phyloP scores from a whole-genome alignment of 352 stramenopile species.

The Phytopythium vexans region DNA sequence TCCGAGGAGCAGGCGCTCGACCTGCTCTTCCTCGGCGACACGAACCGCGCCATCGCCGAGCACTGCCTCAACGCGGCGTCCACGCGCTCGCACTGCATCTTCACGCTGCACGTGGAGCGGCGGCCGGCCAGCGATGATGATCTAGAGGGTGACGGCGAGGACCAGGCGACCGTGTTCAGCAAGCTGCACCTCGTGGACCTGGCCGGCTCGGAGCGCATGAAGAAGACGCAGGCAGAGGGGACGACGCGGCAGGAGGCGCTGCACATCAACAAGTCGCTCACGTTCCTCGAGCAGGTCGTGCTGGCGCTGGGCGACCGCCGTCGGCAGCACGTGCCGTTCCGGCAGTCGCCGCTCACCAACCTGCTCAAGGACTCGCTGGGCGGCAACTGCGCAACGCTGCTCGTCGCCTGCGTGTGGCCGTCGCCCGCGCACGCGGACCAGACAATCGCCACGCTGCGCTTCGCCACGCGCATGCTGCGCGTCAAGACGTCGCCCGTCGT shows the following conservation, averaged over 20 bases:
- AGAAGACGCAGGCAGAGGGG: slow-evolving; percentile 57
- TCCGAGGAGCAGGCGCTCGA: slow-evolving; percentile 74
- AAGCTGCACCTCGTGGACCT: slow-evolving; percentile 93
- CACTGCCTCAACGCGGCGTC: slow-evolving; percentile 78
- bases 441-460: slow-evolving; percentile 88
- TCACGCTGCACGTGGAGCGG: slow-evolving; percentile 75
- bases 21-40: slow-evolving; percentile 77
- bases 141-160: slow-evolving; percentile 2
- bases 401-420: slow-evolving; percentile 87
- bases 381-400: slow-evolving; percentile 75
- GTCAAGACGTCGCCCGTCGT: slow-evolving; percentile 76
- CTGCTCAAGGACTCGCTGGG: slow-evolving; percentile 88
- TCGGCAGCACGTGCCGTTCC: slow-evolving; percentile 88
- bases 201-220: slow-evolving; percentile 92
- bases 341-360: slow-evolving; percentile 92
- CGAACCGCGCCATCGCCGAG: slow-evolving; percentile 74
- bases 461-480: slow-evolving; percentile 85
- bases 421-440: slow-evolving; percentile 69
- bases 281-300: slow-evolving; percentile 83
- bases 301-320: slow-evolving; percentile 90
- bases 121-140: slow-evolving; percentile 10
- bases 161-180: slow-evolving; percentile 45
- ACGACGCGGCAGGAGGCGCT: slow-evolving; percentile 40
- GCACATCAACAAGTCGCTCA: slow-evolving; percentile 65
- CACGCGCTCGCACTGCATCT: slow-evolving; percentile 78